Evolutionary conservation across 1,284 basidiomycete species (phyloP).

Genomic region (Cutaneotrichosporon arboriforme): DNA sequence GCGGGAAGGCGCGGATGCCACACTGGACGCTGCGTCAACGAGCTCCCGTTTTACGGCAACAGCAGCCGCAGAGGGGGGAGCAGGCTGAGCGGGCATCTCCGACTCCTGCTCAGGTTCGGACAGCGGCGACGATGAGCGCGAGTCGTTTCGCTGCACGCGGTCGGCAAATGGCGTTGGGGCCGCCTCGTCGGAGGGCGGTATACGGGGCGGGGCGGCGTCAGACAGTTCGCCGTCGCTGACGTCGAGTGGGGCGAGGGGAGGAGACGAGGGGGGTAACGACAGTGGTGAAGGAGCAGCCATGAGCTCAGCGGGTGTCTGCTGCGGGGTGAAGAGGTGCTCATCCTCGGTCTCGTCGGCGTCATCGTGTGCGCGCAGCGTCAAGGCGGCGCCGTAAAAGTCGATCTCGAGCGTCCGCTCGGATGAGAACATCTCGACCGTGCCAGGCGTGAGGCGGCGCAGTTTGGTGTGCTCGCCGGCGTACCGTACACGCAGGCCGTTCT

Average conservation of each 20-base stretch:
- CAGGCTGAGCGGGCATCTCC: neutral
- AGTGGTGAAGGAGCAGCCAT: slow-evolving; percentile 6
- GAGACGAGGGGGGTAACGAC: slow-evolving; percentile 20
- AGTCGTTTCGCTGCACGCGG: neutral
- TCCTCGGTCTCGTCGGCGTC: slow-evolving; percentile 6
- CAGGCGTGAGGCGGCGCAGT: slow-evolving; percentile 9
- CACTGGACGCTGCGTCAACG: neutral
- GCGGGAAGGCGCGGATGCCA: neutral
- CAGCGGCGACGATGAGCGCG: slow-evolving; percentile 10
- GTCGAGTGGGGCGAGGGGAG: slow-evolving; percentile 8
- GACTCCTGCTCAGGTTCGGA: slow-evolving; percentile 9
- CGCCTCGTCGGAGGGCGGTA: neutral
- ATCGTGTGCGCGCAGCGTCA: slow-evolving; percentile 14
- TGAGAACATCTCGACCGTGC: slow-evolving; percentile 8
- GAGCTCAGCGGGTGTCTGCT: neutral
- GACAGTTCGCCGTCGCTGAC: slow-evolving; percentile 12
- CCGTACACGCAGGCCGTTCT: slow-evolving; percentile 42
- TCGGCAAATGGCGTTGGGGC: neutral
- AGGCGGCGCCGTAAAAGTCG: slow-evolving; percentile 41
- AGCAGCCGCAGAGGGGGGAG: neutral
- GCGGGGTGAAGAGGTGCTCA: slow-evolving; percentile 13
- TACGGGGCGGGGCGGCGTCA: neutral
- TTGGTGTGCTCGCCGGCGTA: neutral
- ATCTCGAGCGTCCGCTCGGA: slow-evolving; percentile 20
- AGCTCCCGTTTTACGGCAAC: slow-evolving; percentile 14